Evolutionary conservation across 345 rosid species (phyloP).

Genomic region (Lepidium aucheri): DNA sequence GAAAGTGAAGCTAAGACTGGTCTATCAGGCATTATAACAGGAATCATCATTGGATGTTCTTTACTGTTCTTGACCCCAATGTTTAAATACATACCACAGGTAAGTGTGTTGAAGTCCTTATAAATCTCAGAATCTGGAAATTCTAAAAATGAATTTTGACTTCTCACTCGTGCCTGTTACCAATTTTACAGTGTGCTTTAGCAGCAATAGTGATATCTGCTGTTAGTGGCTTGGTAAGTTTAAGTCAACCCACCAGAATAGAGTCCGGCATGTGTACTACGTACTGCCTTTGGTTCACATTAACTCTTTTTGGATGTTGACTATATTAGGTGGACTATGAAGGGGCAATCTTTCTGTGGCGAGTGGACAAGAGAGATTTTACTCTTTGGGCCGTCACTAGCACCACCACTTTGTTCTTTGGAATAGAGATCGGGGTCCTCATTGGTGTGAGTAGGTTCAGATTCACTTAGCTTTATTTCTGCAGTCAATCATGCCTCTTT

Average conservation of each 20-base stretch:
- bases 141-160: background rate
- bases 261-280: background rate
- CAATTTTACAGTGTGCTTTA: constrained; percentile 73
- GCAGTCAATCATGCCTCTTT: background rate
- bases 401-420: constrained; percentile 71
- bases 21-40: constrained; percentile 72
- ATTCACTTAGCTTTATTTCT: background rate
- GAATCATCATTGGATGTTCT: constrained; percentile 76
- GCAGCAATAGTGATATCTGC: constrained; percentile 96
- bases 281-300: background rate
- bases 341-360: constrained; percentile 92
- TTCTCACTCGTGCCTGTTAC: background rate
- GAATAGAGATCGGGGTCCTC: constrained; percentile 96
- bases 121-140: background rate
- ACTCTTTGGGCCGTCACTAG: constrained; percentile 87
- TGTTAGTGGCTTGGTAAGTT: constrained; percentile 84
- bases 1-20: constrained; percentile 97
- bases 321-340: constrained; percentile 76
- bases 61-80: constrained; percentile 79
- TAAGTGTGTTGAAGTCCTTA: constrained; percentile 15
- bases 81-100: constrained; percentile 91
- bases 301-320: constrained; percentile 12
- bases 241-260: constrained; percentile 4
- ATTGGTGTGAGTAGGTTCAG: constrained; percentile 64
- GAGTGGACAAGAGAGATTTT: constrained; percentile 91